phyloP scores from a whole-genome alignment of 345 rosid genomes.

The Eutrema yunnanense region DNA sequence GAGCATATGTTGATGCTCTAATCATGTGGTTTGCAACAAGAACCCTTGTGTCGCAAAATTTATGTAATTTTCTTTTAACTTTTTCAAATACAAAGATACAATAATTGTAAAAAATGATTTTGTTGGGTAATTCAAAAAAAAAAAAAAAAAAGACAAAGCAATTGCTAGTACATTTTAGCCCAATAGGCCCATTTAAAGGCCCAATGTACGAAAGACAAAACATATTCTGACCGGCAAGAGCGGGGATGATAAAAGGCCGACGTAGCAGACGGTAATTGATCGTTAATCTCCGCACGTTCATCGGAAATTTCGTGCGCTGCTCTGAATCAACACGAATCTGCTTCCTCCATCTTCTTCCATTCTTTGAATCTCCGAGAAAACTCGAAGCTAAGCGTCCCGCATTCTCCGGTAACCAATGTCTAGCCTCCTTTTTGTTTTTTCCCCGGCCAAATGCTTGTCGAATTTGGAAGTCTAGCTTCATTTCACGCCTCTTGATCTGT shows the following conservation, averaged over 20 bases:
- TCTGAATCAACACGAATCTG: constrained; percentile 14
- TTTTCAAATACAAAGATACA: no score
- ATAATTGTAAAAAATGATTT: no score
- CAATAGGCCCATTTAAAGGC: constrained; percentile 4
- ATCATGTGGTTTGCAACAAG: no score
- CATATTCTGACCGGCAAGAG: constrained; percentile 6
- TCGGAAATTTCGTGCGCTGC: constrained; percentile 12
- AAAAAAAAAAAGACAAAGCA: neutral
- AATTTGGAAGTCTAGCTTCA: neutral
- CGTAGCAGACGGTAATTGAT: neutral
- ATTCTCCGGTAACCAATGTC: constrained; percentile 8
- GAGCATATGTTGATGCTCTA: no score
- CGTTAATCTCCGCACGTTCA: constrained; percentile 25
- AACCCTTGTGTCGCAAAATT: no score
- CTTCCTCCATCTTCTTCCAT: constrained; percentile 9
- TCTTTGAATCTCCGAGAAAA: neutral
- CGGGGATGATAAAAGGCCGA: constrained; percentile 10
- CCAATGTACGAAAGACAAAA: neutral
- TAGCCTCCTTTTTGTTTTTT: neutral
- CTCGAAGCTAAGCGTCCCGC: neutral
- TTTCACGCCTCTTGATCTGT: constrained; percentile 17
- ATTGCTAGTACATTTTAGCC: neutral
- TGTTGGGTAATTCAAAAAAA: no score
- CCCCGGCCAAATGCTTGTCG: constrained; percentile 1
- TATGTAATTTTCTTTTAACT: no score